Evolutionary conservation across 768 basidiomycete genomes (phyloP).

Genomic region (Mrakia blollopis): DNA sequence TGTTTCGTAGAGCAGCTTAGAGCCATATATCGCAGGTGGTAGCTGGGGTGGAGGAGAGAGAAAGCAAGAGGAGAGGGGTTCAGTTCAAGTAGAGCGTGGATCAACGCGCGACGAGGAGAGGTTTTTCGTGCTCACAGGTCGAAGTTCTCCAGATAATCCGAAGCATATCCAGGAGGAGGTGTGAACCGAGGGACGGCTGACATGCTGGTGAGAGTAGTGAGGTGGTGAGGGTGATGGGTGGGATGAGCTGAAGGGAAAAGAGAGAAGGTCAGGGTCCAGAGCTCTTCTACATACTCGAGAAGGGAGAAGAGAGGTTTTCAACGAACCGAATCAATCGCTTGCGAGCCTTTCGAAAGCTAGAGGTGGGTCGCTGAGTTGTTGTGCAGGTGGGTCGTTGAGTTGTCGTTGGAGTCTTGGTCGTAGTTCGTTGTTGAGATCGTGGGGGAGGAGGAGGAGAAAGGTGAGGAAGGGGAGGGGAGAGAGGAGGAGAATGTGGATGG

Average conservation of each 20-base stretch:
- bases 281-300: too few relatives aligned
- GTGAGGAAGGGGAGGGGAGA: not conserved
- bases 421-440: conserved; percentile 3
- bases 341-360: conserved; percentile 1
- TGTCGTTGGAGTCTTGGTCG: not conserved
- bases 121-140: not conserved
- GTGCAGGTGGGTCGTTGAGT: conserved; percentile 2
- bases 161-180: not conserved
- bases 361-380: not conserved
- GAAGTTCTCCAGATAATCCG: not conserved
- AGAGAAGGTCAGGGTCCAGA: not conserved
- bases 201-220: not conserved
- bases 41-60: not conserved
- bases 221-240: not conserved
- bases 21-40: not conserved
- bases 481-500: not conserved
- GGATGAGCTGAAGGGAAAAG: not conserved
- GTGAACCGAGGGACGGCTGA: not conserved
- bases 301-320: too few relatives aligned
- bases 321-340: conserved; percentile 12
- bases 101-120: not conserved
- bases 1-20: not conserved
- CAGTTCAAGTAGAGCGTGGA: not conserved
- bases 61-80: not conserved
- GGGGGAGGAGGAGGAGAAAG: not conserved